Percentiles rank a stretch among this genome's conserved stretches.
phyloP scores from a whole-genome alignment of 192 early-diverging fungal genomes.

The Phlyctochytrium arcticum region DNA sequence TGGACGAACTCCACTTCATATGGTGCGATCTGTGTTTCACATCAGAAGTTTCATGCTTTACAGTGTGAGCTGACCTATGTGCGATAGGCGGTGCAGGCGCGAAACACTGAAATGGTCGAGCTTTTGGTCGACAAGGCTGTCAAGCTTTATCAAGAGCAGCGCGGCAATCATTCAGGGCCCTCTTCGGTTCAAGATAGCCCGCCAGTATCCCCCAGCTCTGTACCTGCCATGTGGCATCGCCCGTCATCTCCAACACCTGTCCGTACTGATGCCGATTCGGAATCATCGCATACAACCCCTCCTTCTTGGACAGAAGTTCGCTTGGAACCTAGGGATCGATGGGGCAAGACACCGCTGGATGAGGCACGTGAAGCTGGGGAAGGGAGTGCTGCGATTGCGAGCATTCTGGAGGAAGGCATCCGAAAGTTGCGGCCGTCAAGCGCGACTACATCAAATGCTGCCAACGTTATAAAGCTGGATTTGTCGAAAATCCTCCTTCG shows the following conservation, averaged over 20 bases:
- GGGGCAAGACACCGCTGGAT: slow-evolving; percentile 31
- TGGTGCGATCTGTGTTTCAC: slow-evolving; percentile 29
- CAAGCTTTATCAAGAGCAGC: not conserved
- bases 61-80: not conserved
- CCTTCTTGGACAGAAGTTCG: slow-evolving; percentile 21
- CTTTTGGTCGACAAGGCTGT: slow-evolving; percentile 14
- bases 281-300: not conserved
- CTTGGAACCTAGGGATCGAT: slow-evolving; percentile 31
- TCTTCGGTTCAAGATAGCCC: not conserved
- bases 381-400: slow-evolving; percentile 9
- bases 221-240: not conserved
- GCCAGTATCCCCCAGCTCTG: not conserved
- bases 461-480: not conserved
- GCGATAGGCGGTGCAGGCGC: slow-evolving; percentile 1
- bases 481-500: not conserved
- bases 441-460: not conserved
- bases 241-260: slow-evolving; percentile 1
- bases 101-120: slow-evolving; percentile 1
- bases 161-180: not conserved
- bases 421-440: not conserved
- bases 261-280: not conserved
- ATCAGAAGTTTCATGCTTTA: not conserved
- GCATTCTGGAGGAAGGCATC: slow-evolving; percentile 3
- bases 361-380: slow-evolving; percentile 12
- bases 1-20: slow-evolving; percentile 63